Conservation (phyloP, 306 rosid genomes). For the Canavalia gladiata region DNA sequence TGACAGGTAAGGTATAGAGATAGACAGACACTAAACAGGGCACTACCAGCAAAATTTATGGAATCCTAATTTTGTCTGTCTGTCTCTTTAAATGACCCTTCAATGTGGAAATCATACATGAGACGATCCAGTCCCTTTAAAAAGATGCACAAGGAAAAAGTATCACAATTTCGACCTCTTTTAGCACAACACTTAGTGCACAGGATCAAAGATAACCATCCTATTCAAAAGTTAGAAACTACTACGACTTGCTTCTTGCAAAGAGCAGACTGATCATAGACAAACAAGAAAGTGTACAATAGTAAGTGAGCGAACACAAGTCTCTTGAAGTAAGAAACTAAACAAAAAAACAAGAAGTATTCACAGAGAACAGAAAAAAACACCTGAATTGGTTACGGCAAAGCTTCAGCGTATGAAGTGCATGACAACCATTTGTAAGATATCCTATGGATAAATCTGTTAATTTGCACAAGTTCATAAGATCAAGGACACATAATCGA, state of each 20-base stretch:
- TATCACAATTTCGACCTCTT: constrained; percentile 15
- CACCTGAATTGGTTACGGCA: constrained; percentile 86
- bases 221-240: constrained; percentile 12
- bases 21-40: constrained; percentile 1
- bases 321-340: background rate
- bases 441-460: constrained; percentile 72
- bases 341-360: background rate
- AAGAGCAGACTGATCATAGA: constrained; percentile 13
- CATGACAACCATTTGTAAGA: constrained; percentile 82
- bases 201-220: constrained; percentile 11
- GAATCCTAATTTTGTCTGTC: background rate
- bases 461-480: constrained; percentile 66
- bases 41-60: background rate
- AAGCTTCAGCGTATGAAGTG: constrained; percentile 72
- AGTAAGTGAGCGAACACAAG: constrained; percentile 32
- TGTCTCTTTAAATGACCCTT: background rate
- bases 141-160: constrained; percentile 11
- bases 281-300: constrained; percentile 24
- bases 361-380: constrained; percentile 10
- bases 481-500: constrained; percentile 65
- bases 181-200: constrained; percentile 37
- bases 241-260: background rate
- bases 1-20: background rate
- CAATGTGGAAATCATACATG: background rate
- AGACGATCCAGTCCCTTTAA: background rate